Evolutionary conservation across 805 yeast genomes (phyloP).

Genomic region (Candida patagonica): DNA sequence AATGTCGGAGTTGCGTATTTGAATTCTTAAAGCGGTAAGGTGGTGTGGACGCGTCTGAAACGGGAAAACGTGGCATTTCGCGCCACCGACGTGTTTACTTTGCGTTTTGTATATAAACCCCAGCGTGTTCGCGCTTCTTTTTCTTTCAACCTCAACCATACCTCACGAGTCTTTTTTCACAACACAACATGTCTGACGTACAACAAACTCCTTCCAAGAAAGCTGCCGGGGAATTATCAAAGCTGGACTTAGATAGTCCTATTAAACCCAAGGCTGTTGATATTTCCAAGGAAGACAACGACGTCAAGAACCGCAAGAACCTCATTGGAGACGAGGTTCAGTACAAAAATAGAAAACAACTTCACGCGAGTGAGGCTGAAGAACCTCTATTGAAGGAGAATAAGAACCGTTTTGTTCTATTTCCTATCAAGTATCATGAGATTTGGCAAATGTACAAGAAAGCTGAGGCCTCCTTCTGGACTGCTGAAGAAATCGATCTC

Average conservation of each 20-base stretch:
- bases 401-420: constrained; percentile 79
- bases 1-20: too few species aligned
- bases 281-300: constrained; percentile 9
- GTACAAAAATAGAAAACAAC: constrained; percentile 28
- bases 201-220: constrained; percentile 55
- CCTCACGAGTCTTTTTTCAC: not conserved
- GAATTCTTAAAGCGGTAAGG: not conserved
- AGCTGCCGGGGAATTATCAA: constrained; percentile 48
- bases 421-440: constrained; percentile 95
- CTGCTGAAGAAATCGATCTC: constrained; percentile 96
- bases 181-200: constrained; percentile 14
- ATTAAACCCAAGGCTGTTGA: constrained; percentile 28
- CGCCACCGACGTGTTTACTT: not conserved
- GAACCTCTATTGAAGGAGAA: constrained; percentile 87
- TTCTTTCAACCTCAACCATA: not conserved
- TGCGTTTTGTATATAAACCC: constrained; percentile 1
- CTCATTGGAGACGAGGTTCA: constrained; percentile 4
- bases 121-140: not conserved
- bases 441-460: constrained; percentile 98
- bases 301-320: constrained; percentile 8
- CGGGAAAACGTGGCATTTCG: not conserved
- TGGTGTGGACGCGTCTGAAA: not conserved
- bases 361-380: constrained; percentile 69
- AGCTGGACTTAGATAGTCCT: constrained; percentile 39
- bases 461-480: constrained; percentile 99